A percentile compares a stretch with the other conserved stretches of the same genome.
These are phyloP conservation scores for Apiotrichum laibachii DNA, from an alignment of 1,284 basidiomycete species.

Conservation along the genomic window DNA sequence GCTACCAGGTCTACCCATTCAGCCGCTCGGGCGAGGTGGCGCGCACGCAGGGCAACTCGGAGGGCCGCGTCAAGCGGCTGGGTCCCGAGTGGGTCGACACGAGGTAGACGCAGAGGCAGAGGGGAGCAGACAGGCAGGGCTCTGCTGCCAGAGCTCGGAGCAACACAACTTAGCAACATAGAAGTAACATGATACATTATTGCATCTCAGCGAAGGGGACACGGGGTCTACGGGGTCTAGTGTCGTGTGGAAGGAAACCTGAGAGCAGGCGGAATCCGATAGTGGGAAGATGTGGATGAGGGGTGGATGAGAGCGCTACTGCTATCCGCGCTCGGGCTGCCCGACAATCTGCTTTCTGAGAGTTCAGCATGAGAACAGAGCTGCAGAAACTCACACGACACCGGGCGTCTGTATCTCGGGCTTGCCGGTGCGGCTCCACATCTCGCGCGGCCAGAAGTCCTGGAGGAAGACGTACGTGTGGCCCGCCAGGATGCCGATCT, in stretches of 20 bases:
- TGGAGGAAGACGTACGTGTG: conserved; percentile 90
- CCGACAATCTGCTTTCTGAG: not conserved
- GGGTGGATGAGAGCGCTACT: too few species aligned
- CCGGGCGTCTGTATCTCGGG: conserved; percentile 70
- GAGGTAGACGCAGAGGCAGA: not conserved
- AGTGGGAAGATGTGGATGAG: not conserved
- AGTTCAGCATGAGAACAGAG: not conserved
- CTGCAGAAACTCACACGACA: conserved; percentile 58
- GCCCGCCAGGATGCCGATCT: conserved; percentile 77
- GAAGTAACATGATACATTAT: conserved; percentile 2
- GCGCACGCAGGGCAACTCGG: conserved; percentile 30
- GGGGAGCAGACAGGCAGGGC: not conserved
- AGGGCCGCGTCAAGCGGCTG: conserved; percentile 29
- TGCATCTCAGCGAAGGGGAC: not conserved
- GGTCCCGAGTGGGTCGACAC: conserved; percentile 5
- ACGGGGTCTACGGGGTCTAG: not conserved
- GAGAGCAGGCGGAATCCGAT: not conserved
- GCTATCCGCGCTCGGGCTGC: not conserved
- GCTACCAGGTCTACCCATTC: conserved; percentile 53
- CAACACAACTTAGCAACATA: not conserved
- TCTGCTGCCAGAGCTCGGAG: not conserved
- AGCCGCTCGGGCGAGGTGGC: conserved; percentile 33
- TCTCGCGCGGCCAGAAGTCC: conserved; percentile 92
- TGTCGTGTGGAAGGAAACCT: not conserved
- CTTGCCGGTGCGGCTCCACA: conserved; percentile 54